Base-by-base conservation (phyloP, 805 yeast species). In the Ogataea saltuana region DNA sequence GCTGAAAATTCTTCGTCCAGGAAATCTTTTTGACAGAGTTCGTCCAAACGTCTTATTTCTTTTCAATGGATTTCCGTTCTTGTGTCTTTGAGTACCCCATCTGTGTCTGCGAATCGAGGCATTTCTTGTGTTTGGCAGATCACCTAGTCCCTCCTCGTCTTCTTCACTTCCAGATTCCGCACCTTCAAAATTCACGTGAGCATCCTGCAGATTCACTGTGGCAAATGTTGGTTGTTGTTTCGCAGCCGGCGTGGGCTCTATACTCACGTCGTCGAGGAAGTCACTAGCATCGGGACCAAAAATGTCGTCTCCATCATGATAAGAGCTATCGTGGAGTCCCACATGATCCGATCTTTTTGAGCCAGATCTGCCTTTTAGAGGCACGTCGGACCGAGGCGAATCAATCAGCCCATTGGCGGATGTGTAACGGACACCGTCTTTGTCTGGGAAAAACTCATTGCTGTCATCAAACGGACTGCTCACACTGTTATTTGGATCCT, bases 61-160 rank as follows among this genome's bases (percentile, higher is more conserved):
- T 6, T 74, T 74, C 13, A 59, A 37, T 17, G 93, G 90, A 35
- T 74, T 72, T 7, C 95, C 95, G 48, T 79, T 75, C 45, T 79
- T 78, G 56, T 80, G 78, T 53, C 96, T 75, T 51, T 85, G 88
- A 3, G 97, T 90, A 45, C 97, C 97, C 96, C 95, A 88, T 65
- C 96, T 74, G 53, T 83, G 77, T 56, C 95, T 75, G 52, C 83
- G 80, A 80, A 85, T 84, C 4, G 74, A 68, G 0, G 85, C 71
- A 12, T 69, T 74, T 25, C 69, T 63, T 32, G 79, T 48, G 12
- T 51, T 42, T 2, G 66, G 59, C 6, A 49, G 44, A 6, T 56
- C 59, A 6, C 54, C 55, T 2, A 46, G 31, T 4, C 34, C 56
- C 41, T 58, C 67, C 23, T 59, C 60, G 17, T 44, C 58, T 15